A percentile compares a stretch with the other conserved stretches of the same genome.
These are phyloP conservation scores for Immersiella caudata DNA, from an alignment of 495 filamentous ascomycete species.

Conservation along the genomic window DNA sequence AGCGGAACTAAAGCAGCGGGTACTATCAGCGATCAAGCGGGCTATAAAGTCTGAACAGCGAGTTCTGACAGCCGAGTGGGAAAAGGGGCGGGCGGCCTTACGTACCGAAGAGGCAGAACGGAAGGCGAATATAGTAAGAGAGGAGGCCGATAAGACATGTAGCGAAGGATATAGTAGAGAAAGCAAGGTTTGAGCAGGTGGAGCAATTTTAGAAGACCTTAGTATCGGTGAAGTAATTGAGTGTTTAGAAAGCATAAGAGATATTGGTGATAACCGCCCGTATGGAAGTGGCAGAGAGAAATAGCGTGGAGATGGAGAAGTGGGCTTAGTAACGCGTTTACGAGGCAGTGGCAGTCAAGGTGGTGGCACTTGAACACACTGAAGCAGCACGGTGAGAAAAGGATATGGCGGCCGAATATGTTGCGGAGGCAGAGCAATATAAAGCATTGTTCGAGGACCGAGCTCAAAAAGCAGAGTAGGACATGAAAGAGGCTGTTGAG, in stretches of 20 bases:
- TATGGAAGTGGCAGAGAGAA: too few species aligned
- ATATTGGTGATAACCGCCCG: too few species aligned
- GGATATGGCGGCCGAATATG: background rate
- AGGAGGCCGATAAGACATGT: constrained; percentile 1
- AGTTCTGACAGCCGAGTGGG: constrained; percentile 6
- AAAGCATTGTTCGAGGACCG: constrained; percentile 5
- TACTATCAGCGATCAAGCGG: constrained; percentile 6
- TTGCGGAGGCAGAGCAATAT: constrained; percentile 6
- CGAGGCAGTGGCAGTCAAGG: too few species aligned
- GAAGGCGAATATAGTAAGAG: constrained; percentile 9
- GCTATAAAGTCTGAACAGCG: constrained; percentile 10
- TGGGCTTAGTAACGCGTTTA: too few species aligned
- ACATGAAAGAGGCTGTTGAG: constrained; percentile 1
- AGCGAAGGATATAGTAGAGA: background rate
- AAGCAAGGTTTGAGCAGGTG: background rate
- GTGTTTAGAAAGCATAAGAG: too few species aligned
- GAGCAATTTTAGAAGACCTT: too few species aligned
- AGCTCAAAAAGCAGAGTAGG: background rate
- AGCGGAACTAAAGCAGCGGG: constrained; percentile 7
- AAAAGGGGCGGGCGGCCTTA: constrained; percentile 12
- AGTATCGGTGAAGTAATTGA: too few species aligned
- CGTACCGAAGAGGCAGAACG: constrained; percentile 13
- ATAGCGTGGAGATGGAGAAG: too few species aligned
- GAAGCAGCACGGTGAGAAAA: background rate
- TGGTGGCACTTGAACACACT: too few species aligned